Percentiles rank a stretch among this genome's conserved stretches.
phyloP scores from a whole-genome alignment of 768 basidiomycete genomes.

The Termitomyces sp. region DNA sequence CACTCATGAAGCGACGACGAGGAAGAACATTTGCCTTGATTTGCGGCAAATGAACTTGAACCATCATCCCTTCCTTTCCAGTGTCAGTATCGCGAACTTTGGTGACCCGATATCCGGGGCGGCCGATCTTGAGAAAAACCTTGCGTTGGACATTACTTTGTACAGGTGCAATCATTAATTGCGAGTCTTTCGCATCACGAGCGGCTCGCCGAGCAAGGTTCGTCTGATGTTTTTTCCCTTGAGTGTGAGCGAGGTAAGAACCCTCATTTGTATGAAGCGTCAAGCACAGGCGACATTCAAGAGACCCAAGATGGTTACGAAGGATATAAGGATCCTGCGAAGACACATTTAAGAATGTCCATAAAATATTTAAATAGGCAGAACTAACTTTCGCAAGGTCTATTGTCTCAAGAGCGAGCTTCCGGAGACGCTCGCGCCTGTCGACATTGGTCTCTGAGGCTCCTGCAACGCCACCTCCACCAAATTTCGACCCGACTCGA shows the following conservation, averaged over 20 bases:
- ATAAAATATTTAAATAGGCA: neutral
- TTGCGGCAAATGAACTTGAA: constrained; percentile 94
- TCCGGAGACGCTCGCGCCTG: constrained; percentile 88
- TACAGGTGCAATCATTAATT: constrained; percentile 83
- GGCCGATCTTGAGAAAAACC: constrained; percentile 95
- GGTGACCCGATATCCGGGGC: constrained; percentile 93
- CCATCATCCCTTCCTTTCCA: constrained; percentile 95
- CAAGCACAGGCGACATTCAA: constrained; percentile 96
- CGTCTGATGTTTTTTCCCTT: constrained; percentile 99
- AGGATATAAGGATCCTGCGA: constrained; percentile 94
- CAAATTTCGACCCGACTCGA: constrained; percentile 94
- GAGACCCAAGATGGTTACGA: constrained; percentile 95
- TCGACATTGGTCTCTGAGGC: constrained; percentile 95
- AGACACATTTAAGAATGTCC: constrained; percentile 11
- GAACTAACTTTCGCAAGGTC: constrained; percentile 87
- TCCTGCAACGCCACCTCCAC: constrained; percentile 94
- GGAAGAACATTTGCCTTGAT: constrained; percentile 86
- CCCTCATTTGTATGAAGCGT: constrained; percentile 99
- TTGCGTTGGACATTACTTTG: constrained; percentile 84
- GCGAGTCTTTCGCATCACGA: constrained; percentile 93
- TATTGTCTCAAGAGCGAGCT: constrained; percentile 95
- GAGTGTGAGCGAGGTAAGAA: constrained; percentile 97
- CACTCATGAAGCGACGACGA: constrained; percentile 91
- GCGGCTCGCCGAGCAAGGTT: constrained; percentile 97
- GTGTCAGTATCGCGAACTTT: constrained; percentile 92